These are phyloP conservation scores for Calonectria crousiana DNA, from an alignment of 2,329 filamentous ascomycete species.

Conservation along the genomic window DNA sequence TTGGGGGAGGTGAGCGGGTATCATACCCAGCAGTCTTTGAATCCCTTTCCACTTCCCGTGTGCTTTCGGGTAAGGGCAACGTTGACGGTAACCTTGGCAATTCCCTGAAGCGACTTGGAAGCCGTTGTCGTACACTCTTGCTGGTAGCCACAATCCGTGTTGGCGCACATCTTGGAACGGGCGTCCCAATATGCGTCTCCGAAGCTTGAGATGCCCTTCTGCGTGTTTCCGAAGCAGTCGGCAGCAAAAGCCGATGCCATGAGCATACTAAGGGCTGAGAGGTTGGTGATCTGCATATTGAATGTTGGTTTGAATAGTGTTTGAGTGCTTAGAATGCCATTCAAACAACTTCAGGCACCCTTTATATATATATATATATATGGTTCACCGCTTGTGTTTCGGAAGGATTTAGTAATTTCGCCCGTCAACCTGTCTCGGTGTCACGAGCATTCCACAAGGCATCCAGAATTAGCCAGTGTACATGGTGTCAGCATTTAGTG, in stretches of 20 bases:
- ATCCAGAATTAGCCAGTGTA: neutral
- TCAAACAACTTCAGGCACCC: neutral
- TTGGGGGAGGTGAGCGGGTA: rapidly evolving
- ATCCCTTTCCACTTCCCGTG: conserved; percentile 29
- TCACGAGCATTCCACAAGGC: neutral
- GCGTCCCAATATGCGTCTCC: conserved; percentile 29
- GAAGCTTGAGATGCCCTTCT: conserved; percentile 6
- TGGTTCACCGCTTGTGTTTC: neutral
- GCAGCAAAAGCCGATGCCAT: conserved; percentile 21
- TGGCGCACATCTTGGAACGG: conserved; percentile 31
- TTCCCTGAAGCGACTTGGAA: conserved; percentile 14
- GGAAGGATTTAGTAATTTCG: neutral
- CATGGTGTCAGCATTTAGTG: neutral
- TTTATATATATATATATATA: neutral
- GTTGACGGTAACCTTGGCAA: conserved; percentile 18
- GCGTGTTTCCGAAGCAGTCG: conserved; percentile 27
- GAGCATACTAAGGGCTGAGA: conserved; percentile 19
- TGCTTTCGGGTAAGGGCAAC: conserved; percentile 30
- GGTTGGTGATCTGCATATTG: conserved; percentile 27
- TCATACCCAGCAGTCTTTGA: conserved; percentile 34
- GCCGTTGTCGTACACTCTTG: conserved; percentile 23
- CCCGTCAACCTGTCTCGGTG: neutral
- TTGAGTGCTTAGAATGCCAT: neutral
- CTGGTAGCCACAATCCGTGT: conserved; percentile 28
- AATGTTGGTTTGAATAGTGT: neutral